A percentile compares a stretch with the other conserved stretches of the same genome.
phyloP scores from a whole-genome alignment of 1,284 basidiomycete species.

The Pascua guehoae region DNA sequence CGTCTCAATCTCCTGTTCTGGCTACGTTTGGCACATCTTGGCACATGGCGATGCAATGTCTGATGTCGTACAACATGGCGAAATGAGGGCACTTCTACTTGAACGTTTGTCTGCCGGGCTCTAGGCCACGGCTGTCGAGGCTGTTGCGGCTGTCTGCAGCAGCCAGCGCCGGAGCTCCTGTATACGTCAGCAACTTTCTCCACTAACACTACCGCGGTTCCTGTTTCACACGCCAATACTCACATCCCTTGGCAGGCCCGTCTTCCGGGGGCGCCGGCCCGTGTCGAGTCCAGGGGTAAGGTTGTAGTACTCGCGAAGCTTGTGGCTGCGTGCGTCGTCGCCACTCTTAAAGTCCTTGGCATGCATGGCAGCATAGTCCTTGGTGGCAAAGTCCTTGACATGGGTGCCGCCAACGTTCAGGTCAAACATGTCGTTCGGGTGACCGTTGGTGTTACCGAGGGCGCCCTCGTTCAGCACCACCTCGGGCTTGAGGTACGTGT shows the following conservation, averaged over 20 bases:
- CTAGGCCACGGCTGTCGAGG: too few relatives aligned
- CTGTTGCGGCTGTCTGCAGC: constrained; percentile 3
- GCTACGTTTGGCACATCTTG: too few relatives aligned
- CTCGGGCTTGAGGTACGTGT: too few relatives aligned
- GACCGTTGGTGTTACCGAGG: constrained; percentile 28
- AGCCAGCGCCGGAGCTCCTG: constrained; percentile 21
- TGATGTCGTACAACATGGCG: too few relatives aligned
- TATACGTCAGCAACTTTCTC: not conserved
- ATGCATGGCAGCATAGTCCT: too few relatives aligned
- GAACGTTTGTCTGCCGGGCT: too few relatives aligned
- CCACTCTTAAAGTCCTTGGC: too few relatives aligned
- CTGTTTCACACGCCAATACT: not conserved
- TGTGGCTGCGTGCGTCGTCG: not conserved
- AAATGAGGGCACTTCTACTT: too few relatives aligned
- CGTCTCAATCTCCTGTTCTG: too few relatives aligned
- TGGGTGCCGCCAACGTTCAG: constrained; percentile 39
- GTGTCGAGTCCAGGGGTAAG: constrained; percentile 17
- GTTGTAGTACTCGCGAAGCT: constrained; percentile 7
- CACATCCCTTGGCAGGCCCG: constrained; percentile 7
- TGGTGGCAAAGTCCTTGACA: constrained; percentile 28
- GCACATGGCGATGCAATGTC: too few relatives aligned
- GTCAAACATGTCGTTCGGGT: constrained; percentile 22
- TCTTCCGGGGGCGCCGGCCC: constrained; percentile 16
- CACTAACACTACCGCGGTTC: too few relatives aligned
- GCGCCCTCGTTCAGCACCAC: not conserved